Percentiles rank a stretch among this genome's conserved stretches.
Conservation (phyloP, 495 filamentous ascomycete species). For the Acidomyces sp. region DNA sequence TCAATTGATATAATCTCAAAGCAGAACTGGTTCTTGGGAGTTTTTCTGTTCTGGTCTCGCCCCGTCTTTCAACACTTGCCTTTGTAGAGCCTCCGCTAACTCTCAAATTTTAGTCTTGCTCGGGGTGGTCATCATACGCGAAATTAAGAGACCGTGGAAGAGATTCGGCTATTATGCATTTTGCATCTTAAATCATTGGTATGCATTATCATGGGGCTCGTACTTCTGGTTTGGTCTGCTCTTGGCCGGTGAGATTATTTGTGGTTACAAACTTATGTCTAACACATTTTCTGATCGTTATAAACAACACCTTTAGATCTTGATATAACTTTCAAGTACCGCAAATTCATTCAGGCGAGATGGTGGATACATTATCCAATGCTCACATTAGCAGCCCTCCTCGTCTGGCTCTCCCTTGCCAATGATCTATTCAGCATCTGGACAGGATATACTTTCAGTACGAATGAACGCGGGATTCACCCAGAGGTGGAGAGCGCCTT, state of each 20-base stretch:
- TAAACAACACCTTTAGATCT: too few species aligned
- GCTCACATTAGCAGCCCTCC: constrained; percentile 16
- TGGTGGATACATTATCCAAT: constrained; percentile 27
- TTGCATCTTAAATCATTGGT: constrained; percentile 31
- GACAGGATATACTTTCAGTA: constrained; percentile 22
- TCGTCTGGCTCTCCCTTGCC: constrained; percentile 22
- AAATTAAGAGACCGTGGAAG: constrained; percentile 35
- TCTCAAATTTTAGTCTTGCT: constrained; percentile 27
- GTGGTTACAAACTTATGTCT: too few species aligned
- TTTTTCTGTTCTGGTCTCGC: too few species aligned
- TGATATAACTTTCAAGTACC: constrained; percentile 33
- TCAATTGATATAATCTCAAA: too few species aligned
- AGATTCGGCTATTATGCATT: constrained; percentile 31
- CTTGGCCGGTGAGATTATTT: too few species aligned
- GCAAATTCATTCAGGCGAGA: constrained; percentile 8
- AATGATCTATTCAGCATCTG: constrained; percentile 25
- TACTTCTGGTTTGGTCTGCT: constrained; percentile 32
- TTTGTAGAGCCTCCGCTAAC: too few species aligned
- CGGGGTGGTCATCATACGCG: constrained; percentile 29
- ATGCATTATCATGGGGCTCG: constrained; percentile 30
- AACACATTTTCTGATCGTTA: too few species aligned
- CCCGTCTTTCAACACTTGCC: too few species aligned
- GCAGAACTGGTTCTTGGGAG: too few species aligned
- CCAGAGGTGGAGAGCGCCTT: constrained; percentile 26
- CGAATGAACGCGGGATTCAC: constrained; percentile 29